A percentile compares a stretch with the other conserved stretches of the same genome.
These are phyloP conservation scores for Lycium ferocissimum DNA, from an alignment of 257 asterid genomes.

Conservation along the genomic window DNA sequence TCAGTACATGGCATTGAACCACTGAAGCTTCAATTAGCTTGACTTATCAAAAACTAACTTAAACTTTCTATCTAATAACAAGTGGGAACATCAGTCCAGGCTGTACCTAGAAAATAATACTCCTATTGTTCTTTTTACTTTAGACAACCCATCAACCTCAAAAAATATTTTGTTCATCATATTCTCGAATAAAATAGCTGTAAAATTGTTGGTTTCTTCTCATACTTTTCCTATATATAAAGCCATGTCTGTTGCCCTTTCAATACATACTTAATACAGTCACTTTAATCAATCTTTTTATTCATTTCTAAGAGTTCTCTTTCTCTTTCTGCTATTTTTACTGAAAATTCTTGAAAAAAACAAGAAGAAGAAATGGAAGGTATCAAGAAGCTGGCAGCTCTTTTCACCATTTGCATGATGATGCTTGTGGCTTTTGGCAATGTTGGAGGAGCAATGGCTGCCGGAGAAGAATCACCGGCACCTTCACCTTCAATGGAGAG, in stretches of 20 bases:
- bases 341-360: not conserved
- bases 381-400: not conserved
- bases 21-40: not conserved
- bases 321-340: not conserved
- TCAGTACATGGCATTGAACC: not conserved
- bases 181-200: not conserved
- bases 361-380: not conserved
- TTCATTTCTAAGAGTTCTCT: not conserved
- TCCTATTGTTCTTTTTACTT: not conserved
- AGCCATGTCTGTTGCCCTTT: not conserved
- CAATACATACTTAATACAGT: not conserved
- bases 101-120: conserved; percentile 5
- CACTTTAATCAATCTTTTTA: not conserved
- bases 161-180: not conserved
- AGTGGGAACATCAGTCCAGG: conserved; percentile 13
- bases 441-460: conserved; percentile 25
- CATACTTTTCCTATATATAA: conserved; percentile 1
- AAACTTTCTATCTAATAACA: not conserved
- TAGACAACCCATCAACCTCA: conserved; percentile 14
- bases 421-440: not conserved
- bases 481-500: conserved; percentile 30
- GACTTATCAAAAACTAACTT: not conserved
- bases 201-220: not conserved
- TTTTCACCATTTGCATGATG: conserved; percentile 18
- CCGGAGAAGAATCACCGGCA: conserved; percentile 19